Evolutionary conservation across 1,284 basidiomycete genomes (phyloP).

Genomic region (Rhodotorula sp.): DNA sequence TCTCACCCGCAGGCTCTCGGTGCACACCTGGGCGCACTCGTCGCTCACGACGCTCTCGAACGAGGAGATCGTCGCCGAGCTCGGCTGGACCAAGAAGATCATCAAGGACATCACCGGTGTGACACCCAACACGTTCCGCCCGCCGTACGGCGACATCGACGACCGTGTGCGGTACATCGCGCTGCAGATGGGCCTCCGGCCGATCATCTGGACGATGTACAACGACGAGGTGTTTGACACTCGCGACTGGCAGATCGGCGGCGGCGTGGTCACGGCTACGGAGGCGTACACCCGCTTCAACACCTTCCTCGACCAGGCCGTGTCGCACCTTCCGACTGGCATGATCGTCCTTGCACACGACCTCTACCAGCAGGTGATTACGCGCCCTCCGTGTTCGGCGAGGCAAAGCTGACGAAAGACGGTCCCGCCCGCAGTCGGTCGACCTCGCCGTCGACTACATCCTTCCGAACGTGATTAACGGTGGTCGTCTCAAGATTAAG

Average conservation of each 20-base stretch:
- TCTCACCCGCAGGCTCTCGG: slow-evolving; percentile 31
- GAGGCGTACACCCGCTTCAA: slow-evolving; percentile 36
- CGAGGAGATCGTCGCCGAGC: slow-evolving; percentile 76
- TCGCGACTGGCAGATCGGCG: slow-evolving; percentile 46
- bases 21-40: slow-evolving; percentile 44
- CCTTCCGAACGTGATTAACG: slow-evolving; percentile 61
- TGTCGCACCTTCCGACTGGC: slow-evolving; percentile 15
- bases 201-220: slow-evolving; percentile 75
- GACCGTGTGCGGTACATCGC: slow-evolving; percentile 86
- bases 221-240: slow-evolving; percentile 49
- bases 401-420: no score
- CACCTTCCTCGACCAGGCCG: slow-evolving; percentile 24
- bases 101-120: slow-evolving; percentile 57
- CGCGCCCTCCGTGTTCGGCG: not conserved
- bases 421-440: slow-evolving; percentile 64
- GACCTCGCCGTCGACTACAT: slow-evolving; percentile 86
- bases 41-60: slow-evolving; percentile 72
- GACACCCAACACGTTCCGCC: slow-evolving; percentile 31
- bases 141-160: slow-evolving; percentile 59
- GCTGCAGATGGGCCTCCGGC: slow-evolving; percentile 72
- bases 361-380: slow-evolving; percentile 15
- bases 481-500: slow-evolving; percentile 62
- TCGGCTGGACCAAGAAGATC: slow-evolving; percentile 86
- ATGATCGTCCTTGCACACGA: slow-evolving; percentile 60
- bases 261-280: slow-evolving; percentile 60